Percentiles rank a stretch among this genome's conserved stretches.
Evolutionary conservation across 768 basidiomycete genomes (phyloP).

Genomic region (Candolleomyces eurysporus): DNA sequence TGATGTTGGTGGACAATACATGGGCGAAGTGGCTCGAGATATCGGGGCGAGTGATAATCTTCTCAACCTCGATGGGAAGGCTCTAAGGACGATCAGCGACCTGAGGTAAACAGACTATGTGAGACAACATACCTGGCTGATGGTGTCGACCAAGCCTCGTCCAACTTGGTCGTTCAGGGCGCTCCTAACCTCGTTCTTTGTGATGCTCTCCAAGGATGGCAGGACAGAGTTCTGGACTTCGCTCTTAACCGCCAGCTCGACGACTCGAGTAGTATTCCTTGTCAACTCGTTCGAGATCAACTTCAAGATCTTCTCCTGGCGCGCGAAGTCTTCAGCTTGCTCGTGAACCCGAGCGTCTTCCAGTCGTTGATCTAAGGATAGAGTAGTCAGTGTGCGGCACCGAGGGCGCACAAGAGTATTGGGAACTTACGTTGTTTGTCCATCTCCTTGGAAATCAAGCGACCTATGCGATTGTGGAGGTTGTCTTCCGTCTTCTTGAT

Average conservation of each 20-base stretch:
- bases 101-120: not conserved
- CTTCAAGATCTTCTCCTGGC: slow-evolving; percentile 88
- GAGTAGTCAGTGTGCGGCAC: slow-evolving; percentile 1
- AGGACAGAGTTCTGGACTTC: slow-evolving; percentile 84
- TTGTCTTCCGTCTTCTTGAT: slow-evolving; percentile 83
- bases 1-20: slow-evolving; percentile 66
- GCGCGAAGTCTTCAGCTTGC: slow-evolving; percentile 75
- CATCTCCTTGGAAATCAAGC: slow-evolving; percentile 81
- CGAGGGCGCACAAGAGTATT: slow-evolving; percentile 9
- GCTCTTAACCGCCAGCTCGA: slow-evolving; percentile 83
- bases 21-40: slow-evolving; percentile 76
- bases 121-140: slow-evolving; percentile 61
- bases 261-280: slow-evolving; percentile 84
- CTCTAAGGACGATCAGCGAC: slow-evolving; percentile 41
- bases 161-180: slow-evolving; percentile 79
- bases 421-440: slow-evolving; percentile 77
- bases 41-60: slow-evolving; percentile 71
- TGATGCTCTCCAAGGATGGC: slow-evolving; percentile 79
- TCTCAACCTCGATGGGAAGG: slow-evolving; percentile 77
- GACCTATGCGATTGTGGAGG: slow-evolving; percentile 72
- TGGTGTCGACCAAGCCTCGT: slow-evolving; percentile 65
- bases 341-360: slow-evolving; percentile 79
- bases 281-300: slow-evolving; percentile 84
- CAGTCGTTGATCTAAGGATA: slow-evolving; percentile 67
- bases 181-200: slow-evolving; percentile 74